A percentile compares a stretch with the other conserved stretches of the same genome.
phyloP scores from a whole-genome alignment of 2,329 filamentous ascomycete species.

The Tetracladium maxilliforme region DNA sequence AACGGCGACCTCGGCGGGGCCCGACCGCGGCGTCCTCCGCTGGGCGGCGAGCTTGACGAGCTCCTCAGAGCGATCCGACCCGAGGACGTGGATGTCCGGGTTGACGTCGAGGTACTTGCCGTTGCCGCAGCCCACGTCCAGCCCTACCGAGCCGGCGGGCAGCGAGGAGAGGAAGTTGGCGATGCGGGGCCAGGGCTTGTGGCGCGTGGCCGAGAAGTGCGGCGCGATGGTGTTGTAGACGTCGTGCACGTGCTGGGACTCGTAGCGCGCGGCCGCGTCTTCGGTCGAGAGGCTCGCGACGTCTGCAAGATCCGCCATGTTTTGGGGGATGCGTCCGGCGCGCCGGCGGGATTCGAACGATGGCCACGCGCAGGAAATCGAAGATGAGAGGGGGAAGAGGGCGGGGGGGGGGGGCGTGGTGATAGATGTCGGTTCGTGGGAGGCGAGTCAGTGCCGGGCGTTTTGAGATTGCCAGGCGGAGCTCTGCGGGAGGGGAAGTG shows the following conservation, averaged over 20 bases:
- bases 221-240: slow-evolving; percentile 82
- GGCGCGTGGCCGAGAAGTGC: slow-evolving; percentile 68
- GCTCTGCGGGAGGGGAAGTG: too few species aligned
- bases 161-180: slow-evolving; percentile 58
- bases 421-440: too few species aligned
- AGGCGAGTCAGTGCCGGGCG: too few species aligned
- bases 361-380: too few species aligned
- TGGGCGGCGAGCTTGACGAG: slow-evolving; percentile 34
- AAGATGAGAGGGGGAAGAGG: too few species aligned
- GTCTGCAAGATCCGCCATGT: too few species aligned
- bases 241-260: slow-evolving; percentile 74
- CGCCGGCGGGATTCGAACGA: too few species aligned
- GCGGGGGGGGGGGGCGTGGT: too few species aligned
- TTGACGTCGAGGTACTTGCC: slow-evolving; percentile 88
- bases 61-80: slow-evolving; percentile 62
- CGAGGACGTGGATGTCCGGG: slow-evolving; percentile 62
- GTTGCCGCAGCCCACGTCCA: slow-evolving; percentile 93
- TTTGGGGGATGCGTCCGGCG: too few species aligned
- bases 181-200: slow-evolving; percentile 87
- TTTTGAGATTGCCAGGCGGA: too few species aligned
- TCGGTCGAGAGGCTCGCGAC: too few species aligned
- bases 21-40: slow-evolving; percentile 10
- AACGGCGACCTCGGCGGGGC: slow-evolving; percentile 53
- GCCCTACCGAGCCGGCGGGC: slow-evolving; percentile 57
- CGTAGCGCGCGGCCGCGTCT: too few species aligned